Evolutionary conservation across 1,284 basidiomycete genomes (phyloP).

Genomic region (Leccinum subrobustum): DNA sequence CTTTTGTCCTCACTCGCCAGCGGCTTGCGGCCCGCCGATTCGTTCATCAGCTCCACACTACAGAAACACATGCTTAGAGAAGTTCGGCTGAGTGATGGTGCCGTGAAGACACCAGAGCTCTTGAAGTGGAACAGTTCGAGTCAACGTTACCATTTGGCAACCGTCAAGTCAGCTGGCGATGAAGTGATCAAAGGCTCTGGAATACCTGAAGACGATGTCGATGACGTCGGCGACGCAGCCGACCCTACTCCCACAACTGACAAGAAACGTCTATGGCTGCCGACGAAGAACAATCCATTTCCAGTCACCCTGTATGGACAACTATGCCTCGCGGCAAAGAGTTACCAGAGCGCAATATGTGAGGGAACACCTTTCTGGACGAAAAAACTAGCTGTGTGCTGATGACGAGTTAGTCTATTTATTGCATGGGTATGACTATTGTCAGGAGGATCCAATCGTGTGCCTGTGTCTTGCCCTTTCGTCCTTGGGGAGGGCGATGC

Average conservation of each 20-base stretch:
- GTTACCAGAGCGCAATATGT: constrained; percentile 92
- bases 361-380: constrained; percentile 33
- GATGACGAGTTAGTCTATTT: constrained; percentile 69
- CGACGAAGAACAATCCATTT: constrained; percentile 74
- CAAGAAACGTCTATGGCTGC: constrained; percentile 40
- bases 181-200: constrained; percentile 21
- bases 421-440: constrained; percentile 83
- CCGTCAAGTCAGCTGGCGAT: constrained; percentile 28
- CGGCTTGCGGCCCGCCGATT: constrained; percentile 64
- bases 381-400: neutral
- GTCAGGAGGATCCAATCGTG: constrained; percentile 81
- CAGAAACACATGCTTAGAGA: constrained; percentile 85
- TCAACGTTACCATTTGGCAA: constrained; percentile 48
- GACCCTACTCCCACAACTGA: constrained; percentile 29
- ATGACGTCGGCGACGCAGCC: constrained; percentile 25
- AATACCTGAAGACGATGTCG: constrained; percentile 31
- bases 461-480: constrained; percentile 82
- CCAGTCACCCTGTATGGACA: constrained; percentile 84
- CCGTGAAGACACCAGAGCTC: constrained; percentile 57
- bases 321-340: constrained; percentile 80
- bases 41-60: constrained; percentile 72
- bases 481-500: constrained; percentile 87
- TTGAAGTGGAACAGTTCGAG: constrained; percentile 56
- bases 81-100: constrained; percentile 62
- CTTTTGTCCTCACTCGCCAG: constrained; percentile 70